These are phyloP conservation scores for Stephanocyclus meneghinianus DNA, from an alignment of 352 stramenopile species.

Conservation along the genomic window DNA sequence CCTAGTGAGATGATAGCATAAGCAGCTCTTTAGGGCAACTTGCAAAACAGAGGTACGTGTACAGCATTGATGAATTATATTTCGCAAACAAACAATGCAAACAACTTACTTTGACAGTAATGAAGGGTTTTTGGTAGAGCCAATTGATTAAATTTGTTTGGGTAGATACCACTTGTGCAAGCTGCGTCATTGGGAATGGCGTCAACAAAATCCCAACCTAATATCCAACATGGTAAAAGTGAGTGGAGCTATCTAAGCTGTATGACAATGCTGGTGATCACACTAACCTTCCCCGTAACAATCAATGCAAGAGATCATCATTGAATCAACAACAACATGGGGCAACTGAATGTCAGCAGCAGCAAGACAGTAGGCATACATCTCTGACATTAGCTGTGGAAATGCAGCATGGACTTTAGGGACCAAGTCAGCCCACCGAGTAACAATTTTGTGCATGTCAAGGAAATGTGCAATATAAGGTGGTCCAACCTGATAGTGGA, in stretches of 20 bases:
- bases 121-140: constrained; percentile 69
- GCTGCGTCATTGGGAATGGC: constrained; percentile 46
- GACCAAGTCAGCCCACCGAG: constrained; percentile 75
- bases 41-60: not conserved
- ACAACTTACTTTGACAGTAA: constrained; percentile 69
- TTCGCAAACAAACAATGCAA: not conserved
- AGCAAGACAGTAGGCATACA: constrained; percentile 85
- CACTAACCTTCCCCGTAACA: constrained; percentile 54
- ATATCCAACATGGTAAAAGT: not conserved
- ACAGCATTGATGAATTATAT: too few species aligned
- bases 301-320: constrained; percentile 72
- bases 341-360: constrained; percentile 72
- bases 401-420: constrained; percentile 66
- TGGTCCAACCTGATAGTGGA: constrained; percentile 77
- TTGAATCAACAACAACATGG: constrained; percentile 67
- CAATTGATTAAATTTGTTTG: constrained; percentile 27
- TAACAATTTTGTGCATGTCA: constrained; percentile 77
- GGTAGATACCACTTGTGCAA: constrained; percentile 42
- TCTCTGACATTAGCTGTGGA: constrained; percentile 82
- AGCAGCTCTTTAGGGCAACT: not conserved
- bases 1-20: not conserved
- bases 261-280: too few species aligned
- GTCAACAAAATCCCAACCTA: constrained; percentile 69
- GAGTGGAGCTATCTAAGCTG: not conserved
- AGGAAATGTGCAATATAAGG: constrained; percentile 77